Conservation (phyloP, 139 green algal species). For the Desmodesmus armatus region DNA sequence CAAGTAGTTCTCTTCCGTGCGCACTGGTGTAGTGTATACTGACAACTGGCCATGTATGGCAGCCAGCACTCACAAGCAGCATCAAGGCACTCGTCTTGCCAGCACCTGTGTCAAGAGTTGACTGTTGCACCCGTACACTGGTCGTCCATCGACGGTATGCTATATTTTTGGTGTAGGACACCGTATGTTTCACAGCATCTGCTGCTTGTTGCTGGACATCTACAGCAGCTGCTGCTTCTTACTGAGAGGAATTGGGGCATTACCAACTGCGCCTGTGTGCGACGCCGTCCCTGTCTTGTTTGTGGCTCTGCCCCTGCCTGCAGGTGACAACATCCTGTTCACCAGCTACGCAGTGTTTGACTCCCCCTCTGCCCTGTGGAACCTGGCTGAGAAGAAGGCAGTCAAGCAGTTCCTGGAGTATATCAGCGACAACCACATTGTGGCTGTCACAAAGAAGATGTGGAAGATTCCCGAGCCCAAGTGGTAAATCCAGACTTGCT, state of each 20-base stretch:
- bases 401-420: neutral
- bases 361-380: neutral
- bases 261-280: neutral
- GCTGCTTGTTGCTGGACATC: neutral
- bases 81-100: no score
- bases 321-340: slow-evolving; percentile 29
- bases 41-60: no score
- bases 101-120: no score
- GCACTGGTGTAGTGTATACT: no score
- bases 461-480: no score
- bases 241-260: no score
- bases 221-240: no score
- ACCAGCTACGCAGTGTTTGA: neutral
- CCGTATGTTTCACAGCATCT: neutral
- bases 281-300: neutral
- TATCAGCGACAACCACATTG: slow-evolving; percentile 3
- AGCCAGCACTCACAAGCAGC: no score
- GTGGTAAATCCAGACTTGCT: no score
- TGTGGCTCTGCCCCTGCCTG: neutral
- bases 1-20: no score
- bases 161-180: neutral
- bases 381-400: neutral
- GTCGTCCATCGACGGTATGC: neutral
- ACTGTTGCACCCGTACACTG: neutral
- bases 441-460: slow-evolving; percentile 9